Evolutionary conservation across 257 asterid species (phyloP).

Genomic region (Osmanthus fragrans): DNA sequence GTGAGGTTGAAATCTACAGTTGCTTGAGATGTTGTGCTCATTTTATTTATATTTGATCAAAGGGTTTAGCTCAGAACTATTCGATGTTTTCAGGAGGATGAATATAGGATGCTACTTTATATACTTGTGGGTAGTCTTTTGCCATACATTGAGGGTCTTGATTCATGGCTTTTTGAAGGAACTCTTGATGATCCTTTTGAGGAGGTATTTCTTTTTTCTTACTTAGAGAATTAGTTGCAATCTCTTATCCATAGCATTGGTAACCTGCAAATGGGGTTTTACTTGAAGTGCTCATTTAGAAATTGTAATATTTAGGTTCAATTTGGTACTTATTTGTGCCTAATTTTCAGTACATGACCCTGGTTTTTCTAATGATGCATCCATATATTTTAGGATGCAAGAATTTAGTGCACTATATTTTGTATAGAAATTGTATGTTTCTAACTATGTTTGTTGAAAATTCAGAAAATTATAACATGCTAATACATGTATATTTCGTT

Average conservation of each 20-base stretch:
- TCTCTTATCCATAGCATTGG: constrained; percentile 11
- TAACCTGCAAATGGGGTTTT: constrained; percentile 6
- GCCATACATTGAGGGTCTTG: constrained; percentile 89
- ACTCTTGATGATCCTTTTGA: constrained; percentile 90
- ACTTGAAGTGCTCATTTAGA: neutral
- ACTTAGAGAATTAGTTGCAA: constrained; percentile 15
- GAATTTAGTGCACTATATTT: neutral
- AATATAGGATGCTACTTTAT: constrained; percentile 74
- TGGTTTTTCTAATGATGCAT: neutral
- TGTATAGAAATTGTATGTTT: neutral
- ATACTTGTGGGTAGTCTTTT: constrained; percentile 69
- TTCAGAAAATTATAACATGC: neutral
- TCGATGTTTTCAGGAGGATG: constrained; percentile 77
- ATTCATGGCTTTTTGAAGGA: constrained; percentile 98
- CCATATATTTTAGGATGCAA: constrained; percentile 12
- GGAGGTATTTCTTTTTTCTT: constrained; percentile 61
- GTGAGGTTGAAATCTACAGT: constrained; percentile 64
- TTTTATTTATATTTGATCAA: constrained; percentile 14
- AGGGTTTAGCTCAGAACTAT: constrained; percentile 15
- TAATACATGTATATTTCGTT: neutral
- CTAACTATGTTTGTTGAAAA: neutral
- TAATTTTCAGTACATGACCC: neutral
- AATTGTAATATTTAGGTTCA: neutral
- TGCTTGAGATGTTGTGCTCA: constrained; percentile 9
- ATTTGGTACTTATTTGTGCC: neutral